Conservation (phyloP, 2,329 filamentous ascomycete species). For the Neonectria ditissima region DNA sequence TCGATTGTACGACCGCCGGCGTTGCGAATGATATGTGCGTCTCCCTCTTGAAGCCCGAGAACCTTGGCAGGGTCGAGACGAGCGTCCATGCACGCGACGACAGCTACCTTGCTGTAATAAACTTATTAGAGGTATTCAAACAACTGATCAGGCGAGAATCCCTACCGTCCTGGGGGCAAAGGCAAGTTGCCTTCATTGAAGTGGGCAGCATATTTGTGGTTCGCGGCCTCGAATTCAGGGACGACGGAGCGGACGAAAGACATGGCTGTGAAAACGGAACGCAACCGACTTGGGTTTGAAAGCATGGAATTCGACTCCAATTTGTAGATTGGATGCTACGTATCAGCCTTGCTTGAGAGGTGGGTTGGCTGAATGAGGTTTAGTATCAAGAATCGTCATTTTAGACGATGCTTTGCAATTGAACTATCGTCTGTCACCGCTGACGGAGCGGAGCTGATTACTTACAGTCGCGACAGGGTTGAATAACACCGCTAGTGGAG, state of each 20-base stretch:
- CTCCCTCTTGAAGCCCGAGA: slow-evolving; percentile 77
- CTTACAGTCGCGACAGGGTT: no score
- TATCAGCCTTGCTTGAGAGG: no score
- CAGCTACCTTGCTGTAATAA: slow-evolving; percentile 40
- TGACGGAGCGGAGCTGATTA: no score
- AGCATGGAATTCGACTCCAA: no score
- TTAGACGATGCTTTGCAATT: no score
- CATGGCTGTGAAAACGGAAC: background rate
- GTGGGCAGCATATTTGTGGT: slow-evolving; percentile 68
- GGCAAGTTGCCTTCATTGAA: slow-evolving; percentile 76
- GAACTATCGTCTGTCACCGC: no score
- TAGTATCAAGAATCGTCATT: no score
- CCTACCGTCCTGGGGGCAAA: slow-evolving; percentile 70
- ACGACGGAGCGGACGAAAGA: slow-evolving; percentile 28
- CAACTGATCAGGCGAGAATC: background rate
- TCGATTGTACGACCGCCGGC: slow-evolving; percentile 73
- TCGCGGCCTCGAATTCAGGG: slow-evolving; percentile 47
- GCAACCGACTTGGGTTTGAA: no score
- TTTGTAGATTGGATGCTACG: no score
- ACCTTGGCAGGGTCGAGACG: slow-evolving; percentile 74
- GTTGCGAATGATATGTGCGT: slow-evolving; percentile 82
- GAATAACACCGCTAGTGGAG: no score
- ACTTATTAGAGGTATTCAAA: background rate
- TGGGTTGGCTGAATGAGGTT: no score
- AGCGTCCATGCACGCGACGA: slow-evolving; percentile 84